Evolutionary conservation across 179 eudicot species (phyloP), one percentile per base, ranked within the genome.

Genomic region (Heliamphora ciliata): DNA sequence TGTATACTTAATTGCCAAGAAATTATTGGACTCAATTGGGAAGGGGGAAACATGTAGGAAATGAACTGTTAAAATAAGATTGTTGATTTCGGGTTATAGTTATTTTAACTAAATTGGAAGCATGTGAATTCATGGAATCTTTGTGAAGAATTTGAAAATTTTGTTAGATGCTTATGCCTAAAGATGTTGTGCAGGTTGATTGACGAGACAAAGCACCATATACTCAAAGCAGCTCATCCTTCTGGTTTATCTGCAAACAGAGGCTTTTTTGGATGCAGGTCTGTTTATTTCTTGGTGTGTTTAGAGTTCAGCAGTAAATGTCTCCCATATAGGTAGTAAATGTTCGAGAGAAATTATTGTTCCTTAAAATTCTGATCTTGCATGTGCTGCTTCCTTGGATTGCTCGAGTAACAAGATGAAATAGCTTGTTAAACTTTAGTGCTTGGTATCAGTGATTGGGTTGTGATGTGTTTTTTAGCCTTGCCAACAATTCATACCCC

Each of bases 251-350:
- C 98, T 81, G 98, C 98, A 66, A 80, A 94, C 87, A 86, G 98
- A 84, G 98, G 98, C 85, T 95, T 95, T 91, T 95, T 95, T 85
- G 98, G 98, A 71, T 95, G 98, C 98, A 94, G 97, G 98, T 91
- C 74, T 50, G 69, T 81, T 63, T 68, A 70, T 81, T 44, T 64
- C 66, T 83, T 61, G 10, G 21, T 48, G 56, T 8, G 24, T 6
- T 74, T 21, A 74, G 8, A 4, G 8, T 74, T 52, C 60, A 52
- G 66, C 67, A 56, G 21, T 55, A 56, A 13, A 31, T 40, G 1
- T 59, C 2, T 58, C 40, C n/a, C 67, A 59, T 76, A 59, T 14
- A 76, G 21, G 18, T 46, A 10, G 59, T 24, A 76, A 0, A 58
- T 17, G 46, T 51, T 51, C 52, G 17, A 18, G 24, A 7, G 14